Evolutionary conservation across 139 green algal species (phyloP), one percentile per base, ranked within the genome.

Genomic region (Edaphochlamys debaryana): DNA sequence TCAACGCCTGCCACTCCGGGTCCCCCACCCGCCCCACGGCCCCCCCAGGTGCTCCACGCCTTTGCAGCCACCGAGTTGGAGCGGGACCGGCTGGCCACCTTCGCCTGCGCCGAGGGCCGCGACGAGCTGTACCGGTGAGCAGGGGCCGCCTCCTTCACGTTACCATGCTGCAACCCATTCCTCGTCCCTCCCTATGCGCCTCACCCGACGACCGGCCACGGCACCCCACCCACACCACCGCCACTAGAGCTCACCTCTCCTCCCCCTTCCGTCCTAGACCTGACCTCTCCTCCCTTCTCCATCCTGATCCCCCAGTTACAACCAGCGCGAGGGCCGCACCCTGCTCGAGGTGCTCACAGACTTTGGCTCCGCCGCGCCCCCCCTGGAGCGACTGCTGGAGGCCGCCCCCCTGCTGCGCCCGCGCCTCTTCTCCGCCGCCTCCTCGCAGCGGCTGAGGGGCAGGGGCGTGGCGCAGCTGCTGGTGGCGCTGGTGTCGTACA

Each of bases 341-440:
- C 32, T 89, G 72, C 75, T 95, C 86, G 94, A 99, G 87, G 93
- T 98, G 36, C 91, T 99, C n/a, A 23, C 87, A 1, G 97, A 99
- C 88, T 99, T 99, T 85, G 67, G 75, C 9, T 92, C 86, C 48
- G 89, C 89, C 34, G 8, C 54, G 17, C 89, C 92, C 9, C 91
- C 95, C 19, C 88, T 99, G 38, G 92, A 94, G 54, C 96, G 95
- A 91, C 86, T 99, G 62, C 90, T 99, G 66, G 89, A 96, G 80
- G 72, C 87, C 0, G 85, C 77, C 5, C 96, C 96, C 0, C 90
- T 85, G 30, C 91, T 99, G 36, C 81, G 88, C 52, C 94, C 97
- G 3, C 91, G 97, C n/a, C 88, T 91, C 58, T 99, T 98, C 86
- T 98, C 94, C 38, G 93, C 98, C 50, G 91, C 96, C 17, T 98